Base-by-base conservation (phyloP, 1,139 yeast genomes). In the Yamadazyma triangularis region DNA sequence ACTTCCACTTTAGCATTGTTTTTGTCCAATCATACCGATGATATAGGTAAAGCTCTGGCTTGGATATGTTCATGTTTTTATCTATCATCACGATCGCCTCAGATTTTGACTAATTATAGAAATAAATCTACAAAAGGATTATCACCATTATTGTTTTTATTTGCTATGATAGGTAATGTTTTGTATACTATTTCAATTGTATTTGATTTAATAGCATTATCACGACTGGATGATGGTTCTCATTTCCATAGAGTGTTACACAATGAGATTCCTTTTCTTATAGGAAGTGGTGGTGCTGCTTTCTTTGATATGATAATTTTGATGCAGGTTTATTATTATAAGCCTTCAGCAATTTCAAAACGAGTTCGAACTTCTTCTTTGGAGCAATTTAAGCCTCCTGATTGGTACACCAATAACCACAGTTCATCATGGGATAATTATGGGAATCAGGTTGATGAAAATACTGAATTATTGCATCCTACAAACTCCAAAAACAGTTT, bases 51-150 rank as follows among this genome's bases (percentile, higher is more conserved):
- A 8, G 31, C 70, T 0, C 62, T 79, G 36, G 89, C 95, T 0
- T 88, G 95, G 93, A 47, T 70, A 1, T 86, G 95, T 39, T 82
- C 93, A 0, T 43, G 56, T 4, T 72, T 84, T 34, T 89, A 88
- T 50, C 64, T 87, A 24, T 61, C 77, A 5, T 83, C 95, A 4
- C 63, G 96, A 40, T 50, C 84, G 15, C 96, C 96, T 1, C 97
- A 89, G 48, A 65, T 89, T 26, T 50, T 66, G 45, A 53, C 62
- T 28, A 65, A 65, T 40, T 54, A 44, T 36, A 36, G 30, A 2
- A 40, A 44, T 25, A 51, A 55, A 28, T 55, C 67, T 11, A 64
- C 70, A 4, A 40, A 51, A 23, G 72, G 72, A 0, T 51, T 64
- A 4, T 60, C 70, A 3, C 53, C 60, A 2, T 56, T 45, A 30